Evolutionary conservation across 805 yeast genomes (phyloP).

Genomic region (Ogataea siamensis): DNA sequence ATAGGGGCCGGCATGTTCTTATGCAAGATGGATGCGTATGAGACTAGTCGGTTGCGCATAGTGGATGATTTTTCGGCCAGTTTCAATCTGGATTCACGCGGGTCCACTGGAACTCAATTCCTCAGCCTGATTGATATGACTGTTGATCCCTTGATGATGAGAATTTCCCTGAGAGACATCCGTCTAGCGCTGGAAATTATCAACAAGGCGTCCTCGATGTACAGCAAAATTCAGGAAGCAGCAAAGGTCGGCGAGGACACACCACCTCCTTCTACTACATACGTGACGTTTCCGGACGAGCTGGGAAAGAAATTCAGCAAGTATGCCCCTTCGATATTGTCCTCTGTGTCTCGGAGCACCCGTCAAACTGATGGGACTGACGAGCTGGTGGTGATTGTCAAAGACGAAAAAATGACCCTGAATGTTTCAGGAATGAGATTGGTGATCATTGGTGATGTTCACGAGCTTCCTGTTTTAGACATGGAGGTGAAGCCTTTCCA

Average conservation of each 20-base stretch:
- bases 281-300: conserved; percentile 55
- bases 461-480: conserved; percentile 85
- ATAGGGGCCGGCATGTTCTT: conserved; percentile 85
- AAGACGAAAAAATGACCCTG: conserved; percentile 66
- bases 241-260: conserved; percentile 3
- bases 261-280: conserved; percentile 17
- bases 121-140: conserved; percentile 66
- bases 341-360: conserved; percentile 44
- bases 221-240: conserved; percentile 27
- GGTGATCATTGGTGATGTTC: conserved; percentile 85
- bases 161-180: conserved; percentile 86
- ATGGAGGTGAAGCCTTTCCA: conserved; percentile 69
- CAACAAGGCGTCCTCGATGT: conserved; percentile 63
- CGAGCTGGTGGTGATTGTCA: conserved; percentile 44
- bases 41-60: conserved; percentile 63
- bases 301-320: conserved; percentile 57
- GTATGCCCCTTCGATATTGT: conserved; percentile 66
- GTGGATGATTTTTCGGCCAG: conserved; percentile 87
- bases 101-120: conserved; percentile 55
- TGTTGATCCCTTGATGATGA: conserved; percentile 74
- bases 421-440: conserved; percentile 74
- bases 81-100: conserved; percentile 67
- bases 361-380: conserved; percentile 13
- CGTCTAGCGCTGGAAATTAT: conserved; percentile 72
- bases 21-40: conserved; percentile 66